Conservation (phyloP, 371 early-diverging fungal species). For the Saksenaea oblongispora region DNA sequence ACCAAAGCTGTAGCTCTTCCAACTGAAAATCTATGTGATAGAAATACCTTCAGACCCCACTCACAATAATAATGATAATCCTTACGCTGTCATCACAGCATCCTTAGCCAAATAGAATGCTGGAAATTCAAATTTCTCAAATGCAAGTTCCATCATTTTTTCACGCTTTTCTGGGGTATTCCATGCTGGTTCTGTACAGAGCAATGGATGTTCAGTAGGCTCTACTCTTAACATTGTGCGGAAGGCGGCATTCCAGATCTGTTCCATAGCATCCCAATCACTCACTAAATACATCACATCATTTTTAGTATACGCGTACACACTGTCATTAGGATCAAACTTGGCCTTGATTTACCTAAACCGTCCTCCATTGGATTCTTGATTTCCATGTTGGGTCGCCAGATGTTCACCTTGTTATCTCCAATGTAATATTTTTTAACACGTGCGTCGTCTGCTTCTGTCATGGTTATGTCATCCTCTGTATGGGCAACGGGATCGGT, state of each 20-base stretch:
- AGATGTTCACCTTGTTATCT: conserved; percentile 73
- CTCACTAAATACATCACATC: conserved; percentile 53
- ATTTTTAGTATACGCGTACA: not conserved
- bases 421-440: conserved; percentile 70
- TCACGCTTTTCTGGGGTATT: conserved; percentile 79
- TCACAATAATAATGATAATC: not conserved
- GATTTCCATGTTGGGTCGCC: conserved; percentile 82
- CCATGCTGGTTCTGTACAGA: conserved; percentile 93
- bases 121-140: conserved; percentile 90
- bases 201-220: conserved; percentile 83
- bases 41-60: not conserved
- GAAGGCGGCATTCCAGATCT: conserved; percentile 85
- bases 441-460: conserved; percentile 18
- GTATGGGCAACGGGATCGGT: conserved; percentile 15
- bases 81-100: conserved; percentile 91
- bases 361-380: conserved; percentile 74
- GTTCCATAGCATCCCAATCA: conserved; percentile 93
- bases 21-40: conserved; percentile 76
- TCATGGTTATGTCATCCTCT: conserved; percentile 45
- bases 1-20: conserved; percentile 91
- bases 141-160: conserved; percentile 87
- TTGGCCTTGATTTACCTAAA: conserved; percentile 47
- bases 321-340: not conserved
- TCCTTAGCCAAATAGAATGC: conserved; percentile 91
- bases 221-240: conserved; percentile 64